A percentile compares a stretch with the other conserved stretches of the same genome.
These are phyloP conservation scores for Picochlorum sp. DNA, from an alignment of 139 green algal genomes.

Conservation along the genomic window DNA sequence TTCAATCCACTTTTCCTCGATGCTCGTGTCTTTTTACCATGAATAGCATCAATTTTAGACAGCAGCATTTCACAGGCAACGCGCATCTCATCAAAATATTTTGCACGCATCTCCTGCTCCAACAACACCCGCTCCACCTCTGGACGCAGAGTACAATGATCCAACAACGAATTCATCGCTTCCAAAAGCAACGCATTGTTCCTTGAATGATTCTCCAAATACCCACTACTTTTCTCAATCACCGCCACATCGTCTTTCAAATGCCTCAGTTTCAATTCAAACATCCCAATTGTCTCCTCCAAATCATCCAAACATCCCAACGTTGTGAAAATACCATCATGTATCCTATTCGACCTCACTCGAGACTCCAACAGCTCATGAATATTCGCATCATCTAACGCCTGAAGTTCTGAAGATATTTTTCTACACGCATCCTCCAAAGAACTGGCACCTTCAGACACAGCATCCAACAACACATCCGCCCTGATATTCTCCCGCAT, in stretches of 20 bases:
- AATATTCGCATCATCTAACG: slow-evolving; percentile 41
- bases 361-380: slow-evolving; percentile 41
- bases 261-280: slow-evolving; percentile 40
- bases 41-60: not conserved
- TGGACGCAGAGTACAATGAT: not conserved
- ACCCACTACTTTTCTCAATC: slow-evolving; percentile 48
- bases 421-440: slow-evolving; percentile 38
- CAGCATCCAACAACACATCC: slow-evolving; percentile 35
- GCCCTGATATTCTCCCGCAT: not conserved
- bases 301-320: slow-evolving; percentile 39
- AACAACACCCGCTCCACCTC: not conserved
- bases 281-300: slow-evolving; percentile 37
- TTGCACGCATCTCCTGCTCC: not conserved
- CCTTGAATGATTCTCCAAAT: slow-evolving; percentile 39
- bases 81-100: slow-evolving; percentile 20
- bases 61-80: slow-evolving; percentile 21
- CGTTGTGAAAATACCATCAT: slow-evolving; percentile 20
- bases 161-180: slow-evolving; percentile 33
- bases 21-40: not conserved
- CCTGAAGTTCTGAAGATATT: slow-evolving; percentile 34
- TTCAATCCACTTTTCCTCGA: not conserved
- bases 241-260: slow-evolving; percentile 35
- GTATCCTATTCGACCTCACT: slow-evolving; percentile 14
- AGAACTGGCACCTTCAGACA: slow-evolving; percentile 29
- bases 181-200: slow-evolving; percentile 36